Evolutionary conservation across 352 stramenopile genomes (phyloP), one percentile per base, ranked within the genome.

Genomic region (Phytopythium delawarense): DNA sequence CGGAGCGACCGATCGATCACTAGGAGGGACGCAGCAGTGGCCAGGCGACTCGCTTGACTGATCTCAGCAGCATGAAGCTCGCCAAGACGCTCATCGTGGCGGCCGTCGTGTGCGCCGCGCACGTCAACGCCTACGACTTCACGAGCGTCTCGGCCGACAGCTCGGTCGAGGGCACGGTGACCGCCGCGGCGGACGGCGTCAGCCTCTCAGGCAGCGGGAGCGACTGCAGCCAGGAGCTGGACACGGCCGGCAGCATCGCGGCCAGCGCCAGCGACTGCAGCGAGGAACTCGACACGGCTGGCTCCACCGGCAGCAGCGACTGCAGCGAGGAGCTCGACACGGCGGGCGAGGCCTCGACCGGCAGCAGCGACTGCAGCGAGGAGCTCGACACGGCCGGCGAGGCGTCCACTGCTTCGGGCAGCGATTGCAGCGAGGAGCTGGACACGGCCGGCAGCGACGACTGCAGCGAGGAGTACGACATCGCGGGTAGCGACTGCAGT

Each of bases 111-210:
- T 87, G 75, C 63, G 73, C 54, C 37, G 72, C 81, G 25, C 65
- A 84, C 32, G 72, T 84, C 18, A 74, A 80, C 59, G 81, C 81
- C 61, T 70, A 87, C 57, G 72, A 76, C 64, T 90, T 90, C 61
- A 15, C 66, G 9, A 54, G 30, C 16, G 59, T 81, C 34, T 45
- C 61, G 15, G 59, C 67, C 30, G 59, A 58, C 11, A 45, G 45
- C 12, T 61, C 48, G 20, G 64, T 51, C 57, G 66, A 67, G 28
- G 75, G 64, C 58, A 65, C 69, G 28, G 63, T 69, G 11, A 63
- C 59, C 23, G 46, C 49, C 21, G n/a, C 57, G 56, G 40, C 60
- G 46, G 30, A 2, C 23, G 45, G 34, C 37, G 64, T 59, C 53
- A 45, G 30, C 12, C 66, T 63, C 48, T 59, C 59, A 3, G 65